Base-by-base conservation (phyloP, 768 basidiomycete species). In the Russula earlei region DNA sequence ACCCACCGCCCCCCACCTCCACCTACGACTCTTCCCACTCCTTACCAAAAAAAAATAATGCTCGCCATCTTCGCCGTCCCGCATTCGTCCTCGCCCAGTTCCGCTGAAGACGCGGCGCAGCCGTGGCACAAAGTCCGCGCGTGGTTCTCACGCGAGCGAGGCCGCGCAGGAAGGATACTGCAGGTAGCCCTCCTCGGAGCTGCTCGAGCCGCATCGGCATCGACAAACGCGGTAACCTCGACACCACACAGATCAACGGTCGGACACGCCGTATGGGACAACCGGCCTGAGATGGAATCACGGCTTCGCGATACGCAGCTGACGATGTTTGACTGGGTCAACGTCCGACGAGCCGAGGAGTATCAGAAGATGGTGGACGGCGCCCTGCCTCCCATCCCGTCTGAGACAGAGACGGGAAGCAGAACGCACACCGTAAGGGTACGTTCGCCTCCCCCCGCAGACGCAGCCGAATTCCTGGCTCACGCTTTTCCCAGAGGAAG, bases 101-200 rank as follows among this genome's bases (percentile, higher is more conserved):
- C 52, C 41, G 43, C 57, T 3, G 15, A 46, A 41, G 52, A 58
- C 52, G 34, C 47, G 20, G 36, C 57, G 42, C 57, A 48, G 29
- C 27, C 52, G 9, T 58, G 57, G 57, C 34, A 33, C 22, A 58
- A 54, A 41, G 52, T 58, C 52, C 52, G 57, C 52, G 57, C 57
- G 52, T 58, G 57, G 57, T 29, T 58, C 52, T 58, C 57, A 58
- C 57, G 57, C 42, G 57, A 58, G 34, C 57, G 57, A 27, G 52
- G 52, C 17, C 57, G 57, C 14, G 57, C 57, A 19, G 57, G 57
- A 29, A 58, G 22, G 36, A 27, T 58, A 38, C 47, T 58, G 9
- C 52, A 44, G n/a, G 27, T 54, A 25, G 57, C 57, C 22, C 57
- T 58, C n/a, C 34, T 58, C 22, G 40, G 52, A 24, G 52, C 52